These are phyloP conservation scores for Eucalyptus sideroxylon DNA, from an alignment of 345 rosid genomes.

Conservation along the genomic window DNA sequence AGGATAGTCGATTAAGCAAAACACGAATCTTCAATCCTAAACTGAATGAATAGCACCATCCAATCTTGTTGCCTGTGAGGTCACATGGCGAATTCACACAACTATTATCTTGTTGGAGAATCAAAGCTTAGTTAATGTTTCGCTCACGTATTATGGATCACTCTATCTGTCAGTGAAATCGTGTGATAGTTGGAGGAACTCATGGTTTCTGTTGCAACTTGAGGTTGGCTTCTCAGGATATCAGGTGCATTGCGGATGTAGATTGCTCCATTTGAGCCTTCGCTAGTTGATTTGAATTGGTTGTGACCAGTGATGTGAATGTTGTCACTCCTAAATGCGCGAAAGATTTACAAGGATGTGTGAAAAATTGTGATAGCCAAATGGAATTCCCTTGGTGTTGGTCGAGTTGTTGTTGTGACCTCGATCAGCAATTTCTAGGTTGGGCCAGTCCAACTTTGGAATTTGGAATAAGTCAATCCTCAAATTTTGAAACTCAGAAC, in stretches of 20 bases:
- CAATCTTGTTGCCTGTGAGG: neutral
- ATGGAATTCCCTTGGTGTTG: too few relatives aligned
- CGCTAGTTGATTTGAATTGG: neutral
- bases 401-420: too few relatives aligned
- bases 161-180: too few relatives aligned
- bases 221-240: neutral
- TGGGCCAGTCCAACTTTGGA: too few relatives aligned
- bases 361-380: too few relatives aligned
- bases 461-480: too few relatives aligned
- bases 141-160: too few relatives aligned
- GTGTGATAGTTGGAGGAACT: neutral
- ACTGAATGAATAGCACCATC: neutral
- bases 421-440: too few relatives aligned
- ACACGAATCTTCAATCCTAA: neutral
- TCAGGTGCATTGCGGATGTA: neutral
- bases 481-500: too few relatives aligned
- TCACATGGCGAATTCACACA: neutral
- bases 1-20: neutral
- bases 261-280: neutral
- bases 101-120: neutral
- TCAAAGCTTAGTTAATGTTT: neutral
- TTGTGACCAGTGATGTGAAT: neutral
- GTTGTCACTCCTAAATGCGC: accelerated
- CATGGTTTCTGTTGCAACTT: neutral
- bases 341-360: too few relatives aligned